These are phyloP conservation scores for Centella asiatica DNA, from an alignment of 129 eudicot genomes.

Conservation along the genomic window DNA sequence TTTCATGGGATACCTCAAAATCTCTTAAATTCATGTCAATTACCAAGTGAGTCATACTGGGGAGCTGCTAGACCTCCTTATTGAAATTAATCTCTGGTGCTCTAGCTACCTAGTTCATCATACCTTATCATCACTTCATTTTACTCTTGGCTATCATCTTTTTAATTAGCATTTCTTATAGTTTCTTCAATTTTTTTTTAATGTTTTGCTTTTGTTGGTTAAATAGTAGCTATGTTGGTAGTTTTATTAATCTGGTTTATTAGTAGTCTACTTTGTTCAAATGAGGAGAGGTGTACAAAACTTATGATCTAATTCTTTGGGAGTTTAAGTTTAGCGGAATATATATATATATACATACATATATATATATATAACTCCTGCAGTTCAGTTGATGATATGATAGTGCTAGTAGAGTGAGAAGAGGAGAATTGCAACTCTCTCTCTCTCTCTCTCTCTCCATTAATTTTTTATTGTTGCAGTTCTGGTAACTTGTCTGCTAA, in stretches of 20 bases:
- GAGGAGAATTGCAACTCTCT: background rate
- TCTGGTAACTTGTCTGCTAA: slow-evolving; percentile 34
- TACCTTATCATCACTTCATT: slow-evolving; percentile 16
- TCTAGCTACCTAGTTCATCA: slow-evolving; percentile 11
- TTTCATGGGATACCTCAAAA: slow-evolving; percentile 66
- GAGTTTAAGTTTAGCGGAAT: background rate
- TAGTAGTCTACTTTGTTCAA: slow-evolving; percentile 32
- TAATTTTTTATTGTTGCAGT: slow-evolving; percentile 11
- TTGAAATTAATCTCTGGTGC: slow-evolving; percentile 17
- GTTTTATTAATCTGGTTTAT: slow-evolving; percentile 22
- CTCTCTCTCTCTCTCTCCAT: slow-evolving; percentile 4
- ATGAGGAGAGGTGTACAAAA: slow-evolving; percentile 38
- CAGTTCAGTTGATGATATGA: slow-evolving; percentile 1
- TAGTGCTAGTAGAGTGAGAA: background rate
- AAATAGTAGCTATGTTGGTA: slow-evolving; percentile 32
- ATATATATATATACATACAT: too few species aligned
- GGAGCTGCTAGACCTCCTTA: slow-evolving; percentile 62
- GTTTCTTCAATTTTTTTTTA: background rate
- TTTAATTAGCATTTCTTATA: too few species aligned
- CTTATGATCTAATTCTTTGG: slow-evolving; percentile 25
- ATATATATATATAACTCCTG: too few species aligned
- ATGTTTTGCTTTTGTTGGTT: background rate
- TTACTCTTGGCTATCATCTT: too few species aligned
- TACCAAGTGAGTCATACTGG: slow-evolving; percentile 69
- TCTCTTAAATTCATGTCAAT: slow-evolving; percentile 52